phyloP scores from a whole-genome alignment of 208 protist genomes.

The Borovskyia barvae region DNA sequence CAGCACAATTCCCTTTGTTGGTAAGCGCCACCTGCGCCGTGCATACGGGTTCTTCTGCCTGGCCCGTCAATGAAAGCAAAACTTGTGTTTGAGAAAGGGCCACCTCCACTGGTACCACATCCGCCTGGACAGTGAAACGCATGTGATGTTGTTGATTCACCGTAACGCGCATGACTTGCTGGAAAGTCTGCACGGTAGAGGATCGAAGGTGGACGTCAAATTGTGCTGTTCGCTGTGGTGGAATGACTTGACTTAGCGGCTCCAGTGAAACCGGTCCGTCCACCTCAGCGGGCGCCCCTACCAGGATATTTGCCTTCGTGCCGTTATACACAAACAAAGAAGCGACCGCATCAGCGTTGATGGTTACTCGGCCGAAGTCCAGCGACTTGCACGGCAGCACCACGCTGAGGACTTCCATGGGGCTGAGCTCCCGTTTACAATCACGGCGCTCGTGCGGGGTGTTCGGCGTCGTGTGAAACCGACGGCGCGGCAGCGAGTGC shows the following conservation, averaged over 20 bases:
- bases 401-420: slow-evolving; percentile 85
- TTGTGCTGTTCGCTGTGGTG: slow-evolving; percentile 81
- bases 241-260: slow-evolving; percentile 88
- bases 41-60: slow-evolving; percentile 70
- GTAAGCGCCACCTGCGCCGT: slow-evolving; percentile 54
- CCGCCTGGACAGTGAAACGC: slow-evolving; percentile 85
- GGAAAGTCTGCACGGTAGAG: slow-evolving; percentile 56
- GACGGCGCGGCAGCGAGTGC: slow-evolving; percentile 78
- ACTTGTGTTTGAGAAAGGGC: slow-evolving; percentile 80
- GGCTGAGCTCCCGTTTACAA: slow-evolving; percentile 86
- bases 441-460: slow-evolving; percentile 88
- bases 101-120: slow-evolving; percentile 92
- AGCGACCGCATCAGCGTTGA: slow-evolving; percentile 63
- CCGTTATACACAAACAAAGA: slow-evolving; percentile 93
- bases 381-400: slow-evolving; percentile 77
- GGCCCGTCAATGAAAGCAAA: slow-evolving; percentile 70
- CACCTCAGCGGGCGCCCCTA: slow-evolving; percentile 69
- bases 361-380: slow-evolving; percentile 91
- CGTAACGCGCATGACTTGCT: slow-evolving; percentile 84
- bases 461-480: slow-evolving; percentile 70
- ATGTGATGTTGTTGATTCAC: slow-evolving; percentile 89
- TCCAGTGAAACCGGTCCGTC: slow-evolving; percentile 61
- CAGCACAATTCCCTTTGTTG: slow-evolving; percentile 85
- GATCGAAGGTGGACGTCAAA: slow-evolving; percentile 90
- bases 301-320: slow-evolving; percentile 70